phyloP scores from a whole-genome alignment of 176 grass and related monocot genomes.

The Panicum miliaceum region DNA sequence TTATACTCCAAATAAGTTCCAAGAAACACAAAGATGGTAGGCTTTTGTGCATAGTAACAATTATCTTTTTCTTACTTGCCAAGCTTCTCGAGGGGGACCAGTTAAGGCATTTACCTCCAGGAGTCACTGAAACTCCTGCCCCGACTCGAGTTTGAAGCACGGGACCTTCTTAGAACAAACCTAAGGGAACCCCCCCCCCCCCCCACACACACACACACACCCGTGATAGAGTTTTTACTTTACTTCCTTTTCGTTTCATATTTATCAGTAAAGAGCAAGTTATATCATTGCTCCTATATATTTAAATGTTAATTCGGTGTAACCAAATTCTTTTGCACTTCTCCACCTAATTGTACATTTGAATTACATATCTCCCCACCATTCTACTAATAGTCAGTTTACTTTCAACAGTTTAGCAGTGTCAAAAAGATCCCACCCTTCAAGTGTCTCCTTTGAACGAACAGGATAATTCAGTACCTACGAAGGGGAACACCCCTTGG shows the following conservation, averaged over 20 bases:
- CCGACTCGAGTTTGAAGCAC: not conserved
- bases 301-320: not conserved
- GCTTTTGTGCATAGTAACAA: not conserved
- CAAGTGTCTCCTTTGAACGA: not conserved
- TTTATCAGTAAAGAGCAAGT: not conserved
- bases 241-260: not conserved
- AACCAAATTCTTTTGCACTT: not conserved
- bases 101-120: not conserved
- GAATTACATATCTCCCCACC: slow-evolving; percentile 9
- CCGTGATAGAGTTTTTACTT: no score
- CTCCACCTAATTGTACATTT: not conserved
- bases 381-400: slow-evolving; percentile 15
- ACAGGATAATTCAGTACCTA: not conserved
- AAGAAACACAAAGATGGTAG: not conserved
- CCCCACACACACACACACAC: no score
- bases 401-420: not conserved
- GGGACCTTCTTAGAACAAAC: no score
- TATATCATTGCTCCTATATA: not conserved
- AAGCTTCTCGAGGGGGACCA: not conserved
- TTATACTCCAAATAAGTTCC: not conserved
- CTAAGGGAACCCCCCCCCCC: no score
- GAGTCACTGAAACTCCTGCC: not conserved
- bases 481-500: not conserved
- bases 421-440: not conserved
- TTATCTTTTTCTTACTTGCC: not conserved